These are phyloP conservation scores for Globisporangium nagaii DNA, from an alignment of 352 stramenopile genomes.

Conservation along the genomic window DNA sequence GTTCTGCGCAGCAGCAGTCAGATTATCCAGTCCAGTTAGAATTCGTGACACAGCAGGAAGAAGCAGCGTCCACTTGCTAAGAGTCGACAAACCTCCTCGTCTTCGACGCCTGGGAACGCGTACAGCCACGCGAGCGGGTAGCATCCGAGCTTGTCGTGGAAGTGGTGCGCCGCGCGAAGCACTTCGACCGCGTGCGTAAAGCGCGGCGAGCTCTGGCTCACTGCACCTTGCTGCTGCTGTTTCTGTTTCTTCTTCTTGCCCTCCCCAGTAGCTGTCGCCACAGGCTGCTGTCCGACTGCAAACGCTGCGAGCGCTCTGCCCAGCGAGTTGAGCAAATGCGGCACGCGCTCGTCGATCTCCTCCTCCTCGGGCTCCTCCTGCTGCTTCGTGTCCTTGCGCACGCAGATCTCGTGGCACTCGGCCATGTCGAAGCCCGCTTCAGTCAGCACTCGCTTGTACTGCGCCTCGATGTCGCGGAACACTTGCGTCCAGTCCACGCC, in stretches of 20 bases:
- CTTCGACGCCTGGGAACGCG: constrained; percentile 38
- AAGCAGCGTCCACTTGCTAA: not conserved
- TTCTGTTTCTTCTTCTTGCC: constrained; percentile 15
- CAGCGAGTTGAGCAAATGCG: constrained; percentile 59
- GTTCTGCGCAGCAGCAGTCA: constrained; percentile 21
- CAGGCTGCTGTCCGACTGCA: not conserved
- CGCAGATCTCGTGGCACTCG: constrained; percentile 63
- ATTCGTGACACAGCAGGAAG: no score
- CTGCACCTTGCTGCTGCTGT: not conserved
- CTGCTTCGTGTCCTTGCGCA: constrained; percentile 52
- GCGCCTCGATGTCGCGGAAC: constrained; percentile 35
- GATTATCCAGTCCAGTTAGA: not conserved
- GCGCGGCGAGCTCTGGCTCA: constrained; percentile 12
- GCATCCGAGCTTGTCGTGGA: constrained; percentile 78
- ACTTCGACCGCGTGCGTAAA: constrained; percentile 58
- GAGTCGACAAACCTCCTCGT: constrained; percentile 41
- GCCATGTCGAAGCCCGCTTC: constrained; percentile 44
- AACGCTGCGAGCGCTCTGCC: constrained; percentile 51
- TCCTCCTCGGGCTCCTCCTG: constrained; percentile 57
- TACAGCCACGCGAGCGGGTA: constrained; percentile 73
- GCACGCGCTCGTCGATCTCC: constrained; percentile 55
- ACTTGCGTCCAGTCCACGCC: constrained; percentile 30
- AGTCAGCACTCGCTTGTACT: constrained; percentile 31
- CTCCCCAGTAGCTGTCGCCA: not conserved
- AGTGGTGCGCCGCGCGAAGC: constrained; percentile 64